These are phyloP conservation scores for Diaporthe amygdali DNA, from an alignment of 2,329 filamentous ascomycete genomes.

Conservation along the genomic window DNA sequence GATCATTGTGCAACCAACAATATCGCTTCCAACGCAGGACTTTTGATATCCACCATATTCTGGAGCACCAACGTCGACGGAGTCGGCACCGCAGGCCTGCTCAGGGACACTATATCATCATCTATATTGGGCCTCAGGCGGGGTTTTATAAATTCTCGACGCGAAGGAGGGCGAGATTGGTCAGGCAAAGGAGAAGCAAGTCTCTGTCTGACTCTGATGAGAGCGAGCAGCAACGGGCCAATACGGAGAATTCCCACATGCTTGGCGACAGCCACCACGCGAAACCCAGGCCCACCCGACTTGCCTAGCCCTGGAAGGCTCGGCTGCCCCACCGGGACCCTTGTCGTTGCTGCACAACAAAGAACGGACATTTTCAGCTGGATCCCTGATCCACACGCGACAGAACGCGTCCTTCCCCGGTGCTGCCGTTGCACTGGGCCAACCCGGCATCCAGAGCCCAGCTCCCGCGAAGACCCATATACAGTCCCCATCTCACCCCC, in stretches of 20 bases:
- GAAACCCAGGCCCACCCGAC: neutral
- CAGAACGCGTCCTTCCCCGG: slow-evolving; percentile 13
- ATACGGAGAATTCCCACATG: slow-evolving; percentile 5
- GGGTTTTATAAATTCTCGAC: neutral
- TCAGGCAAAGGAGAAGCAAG: slow-evolving; percentile 6
- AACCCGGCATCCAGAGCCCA: slow-evolving; percentile 11
- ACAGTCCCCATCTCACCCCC: slow-evolving; percentile 6
- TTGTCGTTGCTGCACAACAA: slow-evolving; percentile 4
- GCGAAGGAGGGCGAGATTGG: neutral
- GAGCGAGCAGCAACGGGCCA: neutral
- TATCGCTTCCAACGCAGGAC: neutral
- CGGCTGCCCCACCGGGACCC: slow-evolving; percentile 16
- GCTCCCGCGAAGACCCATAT: slow-evolving; percentile 14
- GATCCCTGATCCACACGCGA: slow-evolving; percentile 18
- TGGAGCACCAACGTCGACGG: neutral
- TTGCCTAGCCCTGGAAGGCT: slow-evolving; percentile 10
- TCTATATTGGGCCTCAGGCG: neutral
- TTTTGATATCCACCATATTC: neutral
- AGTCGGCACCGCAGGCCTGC: neutral
- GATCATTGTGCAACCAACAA: neutral
- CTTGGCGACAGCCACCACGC: slow-evolving; percentile 7
- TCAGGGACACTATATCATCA: neutral
- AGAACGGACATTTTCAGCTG: slow-evolving; percentile 3
- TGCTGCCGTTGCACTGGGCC: neutral
- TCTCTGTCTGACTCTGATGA: slow-evolving; percentile 9